Percentiles rank a stretch among this genome's conserved stretches.
Evolutionary conservation across 805 yeast genomes (phyloP).

Genomic region (Suhomyces kilbournensis): DNA sequence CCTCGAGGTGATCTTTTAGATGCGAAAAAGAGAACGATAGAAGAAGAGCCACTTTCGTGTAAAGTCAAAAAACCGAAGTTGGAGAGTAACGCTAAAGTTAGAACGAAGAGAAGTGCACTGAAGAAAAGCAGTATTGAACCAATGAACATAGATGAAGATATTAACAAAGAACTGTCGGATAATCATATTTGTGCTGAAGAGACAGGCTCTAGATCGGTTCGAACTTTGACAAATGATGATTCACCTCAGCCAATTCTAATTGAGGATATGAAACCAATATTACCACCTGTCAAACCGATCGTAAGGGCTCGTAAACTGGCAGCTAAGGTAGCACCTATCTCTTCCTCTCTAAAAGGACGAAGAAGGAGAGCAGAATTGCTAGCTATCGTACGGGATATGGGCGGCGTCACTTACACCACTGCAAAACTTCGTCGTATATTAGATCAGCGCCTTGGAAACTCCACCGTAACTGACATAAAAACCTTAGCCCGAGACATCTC

Average conservation of each 20-base stretch:
- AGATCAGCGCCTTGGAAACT: constrained; percentile 26
- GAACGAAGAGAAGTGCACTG: not conserved
- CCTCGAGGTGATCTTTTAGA: constrained; percentile 19
- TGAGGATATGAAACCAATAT: constrained; percentile 10
- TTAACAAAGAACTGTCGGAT: not conserved
- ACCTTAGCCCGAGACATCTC: constrained; percentile 40
- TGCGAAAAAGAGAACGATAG: not conserved
- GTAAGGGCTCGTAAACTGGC: constrained; percentile 1
- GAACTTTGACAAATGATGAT: not conserved
- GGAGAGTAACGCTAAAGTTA: not conserved
- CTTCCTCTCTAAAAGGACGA: constrained; percentile 26
- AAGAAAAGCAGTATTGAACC: not conserved
- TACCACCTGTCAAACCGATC: constrained; percentile 6
- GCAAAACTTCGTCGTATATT: constrained; percentile 30
- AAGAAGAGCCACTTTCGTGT: not conserved
- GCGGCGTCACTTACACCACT: constrained; percentile 38
- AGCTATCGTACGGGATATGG: constrained; percentile 29
- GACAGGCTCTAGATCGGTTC: not conserved
- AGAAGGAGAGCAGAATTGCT: constrained; percentile 29
- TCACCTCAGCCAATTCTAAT: constrained; percentile 4
- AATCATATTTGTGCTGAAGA: not conserved
- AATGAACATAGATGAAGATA: not conserved
- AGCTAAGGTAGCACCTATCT: not conserved
- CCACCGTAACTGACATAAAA: constrained; percentile 35
- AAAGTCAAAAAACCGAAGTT: not conserved